phyloP scores from a whole-genome alignment of 176 grass and related monocot species.

The Pontederia paniculata region DNA sequence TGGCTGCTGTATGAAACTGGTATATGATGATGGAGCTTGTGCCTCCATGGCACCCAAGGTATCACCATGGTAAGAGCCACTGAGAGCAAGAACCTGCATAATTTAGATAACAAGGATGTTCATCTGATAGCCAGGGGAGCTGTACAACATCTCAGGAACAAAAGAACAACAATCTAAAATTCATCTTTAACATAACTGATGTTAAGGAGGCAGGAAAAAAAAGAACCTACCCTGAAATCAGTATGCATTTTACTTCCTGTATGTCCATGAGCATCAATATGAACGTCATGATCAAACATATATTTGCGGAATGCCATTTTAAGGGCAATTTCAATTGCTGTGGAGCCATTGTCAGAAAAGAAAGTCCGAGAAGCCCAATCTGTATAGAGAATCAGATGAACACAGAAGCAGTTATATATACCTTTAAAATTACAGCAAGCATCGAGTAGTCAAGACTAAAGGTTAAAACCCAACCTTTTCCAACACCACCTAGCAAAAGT shows the following conservation, averaged over 20 bases:
- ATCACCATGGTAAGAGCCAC: conserved; percentile 87
- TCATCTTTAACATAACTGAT: too few species aligned
- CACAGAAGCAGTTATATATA: too few species aligned
- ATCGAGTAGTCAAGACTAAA: too few species aligned
- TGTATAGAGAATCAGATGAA: conserved; percentile 25
- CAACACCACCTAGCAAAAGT: conserved; percentile 75
- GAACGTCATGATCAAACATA: conserved; percentile 41
- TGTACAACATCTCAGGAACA: too few species aligned
- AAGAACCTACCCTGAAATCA: conserved; percentile 47
- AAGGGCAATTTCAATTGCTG: conserved; percentile 95
- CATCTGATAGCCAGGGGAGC: too few species aligned
- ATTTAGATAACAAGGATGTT: too few species aligned
- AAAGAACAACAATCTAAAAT: too few species aligned
- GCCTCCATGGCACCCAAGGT: conserved; percentile 97
- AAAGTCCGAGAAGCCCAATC: conserved; percentile 90
- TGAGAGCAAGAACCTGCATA: conserved; percentile 72
- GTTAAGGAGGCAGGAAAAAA: too few species aligned
- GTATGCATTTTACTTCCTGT: conserved; percentile 19
- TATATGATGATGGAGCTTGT: conserved; percentile 92
- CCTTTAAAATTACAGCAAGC: too few species aligned
- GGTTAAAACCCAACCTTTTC: conserved; percentile 48
- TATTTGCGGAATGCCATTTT: conserved; percentile 99
- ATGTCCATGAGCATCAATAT: conserved; percentile 23
- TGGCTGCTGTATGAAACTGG: conserved; percentile 85
- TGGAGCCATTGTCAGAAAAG: conserved; percentile 96